Evolutionary conservation across 2,329 filamentous ascomycete genomes (phyloP).

Genomic region (Alternaria ethzedia): DNA sequence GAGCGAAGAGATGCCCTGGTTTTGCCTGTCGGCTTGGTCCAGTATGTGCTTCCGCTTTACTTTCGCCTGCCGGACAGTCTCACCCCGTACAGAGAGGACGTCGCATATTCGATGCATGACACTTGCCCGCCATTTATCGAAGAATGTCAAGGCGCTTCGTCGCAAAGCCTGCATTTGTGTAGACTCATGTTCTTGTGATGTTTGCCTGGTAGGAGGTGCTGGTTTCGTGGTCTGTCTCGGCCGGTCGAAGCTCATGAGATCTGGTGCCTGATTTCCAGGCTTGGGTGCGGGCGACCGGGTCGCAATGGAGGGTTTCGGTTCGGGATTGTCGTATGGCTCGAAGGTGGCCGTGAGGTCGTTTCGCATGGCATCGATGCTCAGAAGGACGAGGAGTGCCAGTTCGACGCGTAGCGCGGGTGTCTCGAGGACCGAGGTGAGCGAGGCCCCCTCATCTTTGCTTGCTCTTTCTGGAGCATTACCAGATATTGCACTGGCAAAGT

Average conservation of each 20-base stretch:
- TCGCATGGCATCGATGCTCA: constrained; percentile 55
- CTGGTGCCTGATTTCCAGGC: constrained; percentile 14
- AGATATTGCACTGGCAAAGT: constrained; percentile 1
- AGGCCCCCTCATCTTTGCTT: constrained; percentile 35
- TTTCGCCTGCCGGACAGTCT: constrained; percentile 46
- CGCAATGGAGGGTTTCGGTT: constrained; percentile 11
- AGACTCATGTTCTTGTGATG: constrained; percentile 57
- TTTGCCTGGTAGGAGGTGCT: constrained; percentile 28
- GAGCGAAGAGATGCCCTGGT: constrained; percentile 30
- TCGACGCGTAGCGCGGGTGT: constrained; percentile 52
- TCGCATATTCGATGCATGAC: constrained; percentile 75
- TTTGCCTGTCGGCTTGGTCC: constrained; percentile 26
- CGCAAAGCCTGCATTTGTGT: constrained; percentile 68
- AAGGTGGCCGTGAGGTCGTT: constrained; percentile 34
- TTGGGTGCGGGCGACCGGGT: constrained; percentile 10
- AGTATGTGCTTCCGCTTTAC: constrained; percentile 27
- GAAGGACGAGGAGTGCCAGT: constrained; percentile 55
- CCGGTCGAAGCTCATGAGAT: constrained; percentile 41
- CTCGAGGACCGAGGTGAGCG: constrained; percentile 47
- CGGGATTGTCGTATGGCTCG: constrained; percentile 30
- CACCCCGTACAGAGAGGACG: constrained; percentile 53
- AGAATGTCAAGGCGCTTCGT: constrained; percentile 71
- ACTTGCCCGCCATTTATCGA: constrained; percentile 78
- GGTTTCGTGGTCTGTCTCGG: constrained; percentile 32
- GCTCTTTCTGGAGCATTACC: neutral